These are phyloP conservation scores for Pyronema domesticum DNA, from an alignment of 495 filamentous ascomycete genomes.

Conservation along the genomic window DNA sequence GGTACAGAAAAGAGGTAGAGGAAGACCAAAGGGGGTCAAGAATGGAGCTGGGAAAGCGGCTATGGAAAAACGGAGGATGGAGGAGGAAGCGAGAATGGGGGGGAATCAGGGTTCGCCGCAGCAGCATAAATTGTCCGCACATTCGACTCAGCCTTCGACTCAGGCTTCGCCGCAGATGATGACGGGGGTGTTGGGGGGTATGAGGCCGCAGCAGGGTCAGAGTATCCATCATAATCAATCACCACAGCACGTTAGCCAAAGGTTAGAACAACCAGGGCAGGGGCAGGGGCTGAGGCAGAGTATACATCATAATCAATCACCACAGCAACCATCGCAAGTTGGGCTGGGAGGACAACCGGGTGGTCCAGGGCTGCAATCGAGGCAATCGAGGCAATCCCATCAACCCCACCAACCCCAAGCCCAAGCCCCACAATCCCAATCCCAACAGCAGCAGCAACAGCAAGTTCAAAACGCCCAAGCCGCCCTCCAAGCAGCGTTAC, in stretches of 20 bases:
- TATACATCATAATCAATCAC: too few relatives aligned
- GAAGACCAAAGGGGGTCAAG: slow-evolving; percentile 20
- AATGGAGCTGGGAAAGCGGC: slow-evolving; percentile 11
- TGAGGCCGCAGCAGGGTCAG: background rate
- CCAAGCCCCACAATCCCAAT: too few relatives aligned
- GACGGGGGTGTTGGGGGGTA: background rate
- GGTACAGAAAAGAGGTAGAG: slow-evolving; percentile 14
- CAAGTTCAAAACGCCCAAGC: background rate
- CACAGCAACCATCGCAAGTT: too few relatives aligned
- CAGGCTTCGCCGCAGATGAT: background rate
- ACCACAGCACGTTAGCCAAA: too few relatives aligned
- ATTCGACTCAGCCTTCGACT: too few relatives aligned
- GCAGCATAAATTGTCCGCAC: background rate
- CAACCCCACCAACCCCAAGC: too few relatives aligned
- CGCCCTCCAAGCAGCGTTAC: background rate
- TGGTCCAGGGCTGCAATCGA: too few relatives aligned
- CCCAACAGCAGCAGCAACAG: background rate
- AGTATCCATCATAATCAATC: too few relatives aligned
- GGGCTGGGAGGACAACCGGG: too few relatives aligned
- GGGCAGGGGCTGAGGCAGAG: too few relatives aligned
- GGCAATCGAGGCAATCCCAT: too few relatives aligned
- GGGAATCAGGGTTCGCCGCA: background rate
- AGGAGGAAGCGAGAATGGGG: slow-evolving; percentile 2
- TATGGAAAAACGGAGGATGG: background rate
- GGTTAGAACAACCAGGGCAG: too few relatives aligned